phyloP scores from a whole-genome alignment of 306 rosid genomes.

The Nissolia schottii region DNA sequence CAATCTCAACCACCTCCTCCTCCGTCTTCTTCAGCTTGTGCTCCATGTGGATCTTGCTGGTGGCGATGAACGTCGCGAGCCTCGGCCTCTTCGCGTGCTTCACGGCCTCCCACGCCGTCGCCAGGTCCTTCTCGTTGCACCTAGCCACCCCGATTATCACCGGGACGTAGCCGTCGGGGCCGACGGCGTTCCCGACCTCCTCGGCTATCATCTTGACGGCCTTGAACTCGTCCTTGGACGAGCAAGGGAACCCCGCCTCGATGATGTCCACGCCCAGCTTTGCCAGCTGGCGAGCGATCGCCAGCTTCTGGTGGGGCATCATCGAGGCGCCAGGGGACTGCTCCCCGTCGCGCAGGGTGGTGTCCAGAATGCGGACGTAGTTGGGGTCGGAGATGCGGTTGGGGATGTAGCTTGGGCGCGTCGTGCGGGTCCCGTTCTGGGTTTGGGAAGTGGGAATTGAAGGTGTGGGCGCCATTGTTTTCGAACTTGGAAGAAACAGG shows the following conservation, averaged over 20 bases:
- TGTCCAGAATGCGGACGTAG: conserved; percentile 77
- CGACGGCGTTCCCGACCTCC: conserved; percentile 61
- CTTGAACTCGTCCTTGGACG: conserved; percentile 61
- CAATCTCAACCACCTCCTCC: conserved; percentile 59
- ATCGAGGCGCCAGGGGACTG: conserved; percentile 89
- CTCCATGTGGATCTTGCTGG: conserved; percentile 79
- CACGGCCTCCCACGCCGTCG: conserved; percentile 84
- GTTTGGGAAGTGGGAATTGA: neutral
- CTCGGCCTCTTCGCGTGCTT: conserved; percentile 69
- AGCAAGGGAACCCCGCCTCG: conserved; percentile 86
- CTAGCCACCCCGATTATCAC: conserved; percentile 71
- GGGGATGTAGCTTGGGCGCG: conserved; percentile 61
- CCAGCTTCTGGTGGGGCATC: conserved; percentile 58
- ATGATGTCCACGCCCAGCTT: conserved; percentile 76
- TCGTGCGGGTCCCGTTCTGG: neutral
- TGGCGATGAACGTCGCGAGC: conserved; percentile 70
- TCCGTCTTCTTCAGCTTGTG: conserved; percentile 62
- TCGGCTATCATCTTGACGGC: conserved; percentile 66
- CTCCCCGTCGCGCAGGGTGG: conserved; percentile 96
- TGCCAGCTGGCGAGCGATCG: conserved; percentile 59
- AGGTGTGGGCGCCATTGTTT: neutral
- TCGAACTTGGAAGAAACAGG: too few relatives aligned
- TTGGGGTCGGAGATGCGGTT: conserved; percentile 57
- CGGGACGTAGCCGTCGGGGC: conserved; percentile 56
- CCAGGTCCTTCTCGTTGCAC: conserved; percentile 70